phyloP scores from a whole-genome alignment of 2,329 filamentous ascomycete species.

The Colletotrichum sp. region DNA sequence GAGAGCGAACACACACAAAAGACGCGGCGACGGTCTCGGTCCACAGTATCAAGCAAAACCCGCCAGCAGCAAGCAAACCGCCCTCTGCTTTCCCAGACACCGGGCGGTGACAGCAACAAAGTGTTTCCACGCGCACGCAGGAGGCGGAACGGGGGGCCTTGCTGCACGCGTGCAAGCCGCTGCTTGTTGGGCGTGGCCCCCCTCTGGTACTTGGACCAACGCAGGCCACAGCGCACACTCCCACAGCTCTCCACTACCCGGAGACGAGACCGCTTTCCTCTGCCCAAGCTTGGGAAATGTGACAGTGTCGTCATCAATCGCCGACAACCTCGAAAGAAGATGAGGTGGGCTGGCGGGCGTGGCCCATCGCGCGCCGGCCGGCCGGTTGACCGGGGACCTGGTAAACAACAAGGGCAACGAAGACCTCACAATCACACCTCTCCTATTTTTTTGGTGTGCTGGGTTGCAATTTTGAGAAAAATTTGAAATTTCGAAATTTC shows the following conservation, averaged over 20 bases:
- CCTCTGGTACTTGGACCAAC: background rate
- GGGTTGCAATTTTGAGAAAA: background rate
- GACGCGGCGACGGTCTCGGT: background rate
- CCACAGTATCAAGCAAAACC: background rate
- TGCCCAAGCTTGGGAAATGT: background rate
- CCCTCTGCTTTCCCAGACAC: background rate
- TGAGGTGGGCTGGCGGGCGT: background rate
- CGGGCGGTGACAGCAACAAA: background rate
- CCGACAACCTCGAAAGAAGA: background rate
- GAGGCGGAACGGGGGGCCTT: background rate
- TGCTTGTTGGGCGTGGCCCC: background rate
- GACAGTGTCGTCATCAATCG: constrained; percentile 10
- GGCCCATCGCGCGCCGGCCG: background rate
- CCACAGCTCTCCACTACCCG: constrained; percentile 1
- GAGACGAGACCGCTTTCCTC: background rate
- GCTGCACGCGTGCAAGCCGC: background rate
- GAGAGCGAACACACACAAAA: background rate
- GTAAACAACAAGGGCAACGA: background rate
- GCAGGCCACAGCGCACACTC: background rate
- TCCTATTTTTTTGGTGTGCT: background rate
- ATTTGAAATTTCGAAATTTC: background rate
- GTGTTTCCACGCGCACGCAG: background rate
- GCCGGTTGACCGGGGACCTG: background rate
- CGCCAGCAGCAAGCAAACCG: background rate
- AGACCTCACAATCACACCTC: background rate